phyloP scores from a whole-genome alignment of 768 basidiomycete genomes.

The Clathrus columnatus region DNA sequence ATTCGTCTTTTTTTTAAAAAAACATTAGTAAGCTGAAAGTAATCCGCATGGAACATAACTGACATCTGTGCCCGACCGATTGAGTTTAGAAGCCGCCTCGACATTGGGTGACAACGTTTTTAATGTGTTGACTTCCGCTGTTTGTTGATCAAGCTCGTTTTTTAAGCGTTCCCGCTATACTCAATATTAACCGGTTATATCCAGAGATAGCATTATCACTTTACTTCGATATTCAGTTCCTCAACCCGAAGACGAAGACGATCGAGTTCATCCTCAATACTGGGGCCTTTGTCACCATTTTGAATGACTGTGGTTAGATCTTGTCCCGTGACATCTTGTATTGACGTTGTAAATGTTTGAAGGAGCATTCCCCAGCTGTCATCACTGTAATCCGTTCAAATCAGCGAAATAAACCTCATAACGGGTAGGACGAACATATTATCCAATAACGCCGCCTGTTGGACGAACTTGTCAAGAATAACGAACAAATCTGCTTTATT shows the following conservation, averaged over 20 bases:
- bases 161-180: slow-evolving; percentile 41
- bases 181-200: not conserved
- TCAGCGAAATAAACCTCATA: slow-evolving; percentile 14
- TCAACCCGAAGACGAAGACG: slow-evolving; percentile 51
- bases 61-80: slow-evolving; percentile 45
- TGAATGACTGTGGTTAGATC: slow-evolving; percentile 43
- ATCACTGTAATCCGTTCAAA: slow-evolving; percentile 36
- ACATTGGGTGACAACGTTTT: slow-evolving; percentile 40
- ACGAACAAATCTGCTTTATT: slow-evolving; percentile 51
- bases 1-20: slow-evolving; percentile 8
- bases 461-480: slow-evolving; percentile 57
- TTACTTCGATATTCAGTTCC: slow-evolving; percentile 57
- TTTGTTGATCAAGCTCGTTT: slow-evolving; percentile 48
- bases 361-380: slow-evolving; percentile 57
- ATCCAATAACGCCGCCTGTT: slow-evolving; percentile 48
- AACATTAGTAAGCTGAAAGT: not conserved
- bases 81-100: slow-evolving; percentile 35
- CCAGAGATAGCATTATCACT: slow-evolving; percentile 5
- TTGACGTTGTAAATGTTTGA: slow-evolving; percentile 48
- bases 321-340: slow-evolving; percentile 60
- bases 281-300: slow-evolving; percentile 22
- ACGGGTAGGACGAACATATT: slow-evolving; percentile 46
- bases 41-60: not conserved
- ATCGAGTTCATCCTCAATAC: slow-evolving; percentile 53
- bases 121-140: slow-evolving; percentile 60